Evolutionary conservation across 2,329 filamentous ascomycete species (phyloP), one percentile per base, ranked within the genome.

Genomic region (Xylaria sp.): DNA sequence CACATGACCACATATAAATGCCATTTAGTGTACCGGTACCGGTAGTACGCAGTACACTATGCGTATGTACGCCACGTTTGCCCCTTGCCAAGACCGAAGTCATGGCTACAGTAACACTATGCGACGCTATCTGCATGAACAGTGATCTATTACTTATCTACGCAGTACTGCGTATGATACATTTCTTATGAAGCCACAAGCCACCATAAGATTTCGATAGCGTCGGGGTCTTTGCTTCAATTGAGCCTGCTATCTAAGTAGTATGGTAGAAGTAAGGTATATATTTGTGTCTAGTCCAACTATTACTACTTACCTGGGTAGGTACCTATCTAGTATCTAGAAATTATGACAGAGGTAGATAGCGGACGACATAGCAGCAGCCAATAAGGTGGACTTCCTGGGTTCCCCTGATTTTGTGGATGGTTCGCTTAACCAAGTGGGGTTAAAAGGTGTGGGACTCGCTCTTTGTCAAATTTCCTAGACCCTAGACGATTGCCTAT

Each of bases 401-500:
- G 38, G 51, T 59, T 61, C 55, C 64, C 64, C 67, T 63, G 57
- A 63, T 61, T 51, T 51, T 53, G 39, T 33, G 45, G 33, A 25
- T 17, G 11, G 55, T 31, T 54, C 25, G 33, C 27, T 51, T 25
- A 27, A 25, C 51, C 54, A 47, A 50, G 10, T 5, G n/a, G n/a
- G n/a, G 10, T 6, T 22, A 1, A 54, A 20, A 54, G 13, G 11
- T 33, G n/a, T 61, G 65, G 61, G 57, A 9, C 42, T 3, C 7
- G 15, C 33, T 25, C 39, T 36, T 58, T 5, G 42, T 59, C 61
- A 59, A 69, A 69, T 69, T 67, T 69, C 67, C 61, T 61, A 1
- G 7, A 59, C 51, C 67, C 67, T 50, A 60, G 65, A 39, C 13
- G 54, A 47, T 69, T 69, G n/a, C 67, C 67, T 56, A 6, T 67